Conservation (phyloP, 768 basidiomycete species). For the Gelatoporia subvermispora region DNA sequence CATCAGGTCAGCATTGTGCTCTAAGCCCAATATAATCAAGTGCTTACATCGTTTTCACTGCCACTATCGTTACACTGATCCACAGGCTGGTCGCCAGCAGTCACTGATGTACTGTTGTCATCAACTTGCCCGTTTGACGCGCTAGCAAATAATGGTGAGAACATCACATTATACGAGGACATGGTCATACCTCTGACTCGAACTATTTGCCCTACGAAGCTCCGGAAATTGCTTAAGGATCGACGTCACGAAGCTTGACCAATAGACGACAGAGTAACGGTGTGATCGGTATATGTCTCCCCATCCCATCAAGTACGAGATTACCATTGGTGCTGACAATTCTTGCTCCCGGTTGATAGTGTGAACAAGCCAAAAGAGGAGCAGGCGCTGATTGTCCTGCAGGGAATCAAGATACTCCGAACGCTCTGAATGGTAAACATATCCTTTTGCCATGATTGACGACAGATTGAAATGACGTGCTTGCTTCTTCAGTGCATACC, state of each 20-base stretch:
- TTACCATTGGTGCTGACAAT: constrained; percentile 31
- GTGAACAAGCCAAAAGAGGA: constrained; percentile 30
- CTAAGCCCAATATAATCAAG: background rate
- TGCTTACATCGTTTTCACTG: background rate
- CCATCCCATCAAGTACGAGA: constrained; percentile 41
- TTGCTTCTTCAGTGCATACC: constrained; percentile 35
- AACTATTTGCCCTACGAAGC: too few relatives aligned
- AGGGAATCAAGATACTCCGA: constrained; percentile 15
- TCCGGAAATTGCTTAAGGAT: constrained; percentile 22
- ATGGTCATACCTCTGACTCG: too few relatives aligned
- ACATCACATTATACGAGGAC: too few relatives aligned
- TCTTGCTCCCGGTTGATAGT: constrained; percentile 35
- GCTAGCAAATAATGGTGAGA: too few relatives aligned
- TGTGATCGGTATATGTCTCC: constrained; percentile 35
- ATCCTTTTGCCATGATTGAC: constrained; percentile 28
- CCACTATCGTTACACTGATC: too few relatives aligned
- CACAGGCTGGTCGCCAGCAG: too few relatives aligned
- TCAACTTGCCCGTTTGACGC: too few relatives aligned
- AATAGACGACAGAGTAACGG: constrained; percentile 30
- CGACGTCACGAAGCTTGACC: constrained; percentile 20
- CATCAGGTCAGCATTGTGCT: background rate
- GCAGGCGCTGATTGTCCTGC: constrained; percentile 19
- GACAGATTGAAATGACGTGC: constrained; percentile 29
- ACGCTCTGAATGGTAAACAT: constrained; percentile 23
- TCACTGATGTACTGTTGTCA: too few relatives aligned